Evolutionary conservation across 345 rosid genomes (phyloP), one percentile per base, ranked within the genome.

Genomic region (Syzygium oleosum): DNA sequence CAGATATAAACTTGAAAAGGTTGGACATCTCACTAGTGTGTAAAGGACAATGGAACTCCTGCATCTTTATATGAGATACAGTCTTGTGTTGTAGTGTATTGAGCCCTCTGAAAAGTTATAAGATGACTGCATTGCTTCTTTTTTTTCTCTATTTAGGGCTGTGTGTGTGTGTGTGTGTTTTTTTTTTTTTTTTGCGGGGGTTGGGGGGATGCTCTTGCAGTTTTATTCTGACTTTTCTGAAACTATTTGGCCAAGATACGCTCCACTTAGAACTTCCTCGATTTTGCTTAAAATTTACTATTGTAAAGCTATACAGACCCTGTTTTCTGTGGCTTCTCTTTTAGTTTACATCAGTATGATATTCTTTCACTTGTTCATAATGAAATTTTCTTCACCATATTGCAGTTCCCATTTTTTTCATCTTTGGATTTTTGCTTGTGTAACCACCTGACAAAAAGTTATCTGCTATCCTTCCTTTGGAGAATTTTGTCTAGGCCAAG

Each of bases 1-100:
- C 85, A 91, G 94, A 86, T 97, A 97, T 88, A 97, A 95, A 92
- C 98, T 96, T 51, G 98, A 94, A 85, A 97, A 96, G 99, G 98
- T 96, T 88, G 56, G 89, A 59, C 29, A 10, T 73, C 49, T 73
- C 49, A 73, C 83, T 73, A 5, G 7, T 38, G 49, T 73, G 49
- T 73, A 19, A 34, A 38, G 80, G 80, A 73, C 49, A 73, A 38
- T 34, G 25, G 49, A 73, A 73, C 27, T 73, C 49, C 80, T 73
- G 25, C 49, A 6, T 73, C 27, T 73, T 73, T 38, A 73, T 73
- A 19, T 73, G 80, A 73, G 49, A 73, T 73, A 13, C 34, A 73
- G 80, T 58, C 80, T 73, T 38, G 25, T 73, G 80, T 73, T 9
- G 49, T 38, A 73, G 27, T 10, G 25, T 73, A 21, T 73, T 73